Evolutionary conservation across 1,139 yeast genomes (phyloP).

Genomic region (Suhomyces atakaporum): DNA sequence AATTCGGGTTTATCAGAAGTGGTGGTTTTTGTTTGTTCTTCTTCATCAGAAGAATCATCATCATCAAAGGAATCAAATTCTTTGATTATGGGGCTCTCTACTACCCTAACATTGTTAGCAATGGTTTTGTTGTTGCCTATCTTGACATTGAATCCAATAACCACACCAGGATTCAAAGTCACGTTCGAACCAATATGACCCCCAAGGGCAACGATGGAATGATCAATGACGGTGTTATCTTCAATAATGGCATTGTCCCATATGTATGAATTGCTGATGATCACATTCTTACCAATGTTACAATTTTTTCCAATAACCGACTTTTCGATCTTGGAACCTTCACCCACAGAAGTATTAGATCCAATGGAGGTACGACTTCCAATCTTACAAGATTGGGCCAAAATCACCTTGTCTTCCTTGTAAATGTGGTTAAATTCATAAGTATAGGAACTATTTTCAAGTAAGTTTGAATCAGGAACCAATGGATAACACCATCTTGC

Average conservation of each 20-base stretch:
- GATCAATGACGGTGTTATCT: slow-evolving; percentile 58
- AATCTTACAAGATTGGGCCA: slow-evolving; percentile 90
- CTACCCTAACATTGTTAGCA: slow-evolving; percentile 53
- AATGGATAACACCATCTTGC: slow-evolving; percentile 94
- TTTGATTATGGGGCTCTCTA: slow-evolving; percentile 47
- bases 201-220: slow-evolving; percentile 69
- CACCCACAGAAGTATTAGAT: slow-evolving; percentile 64
- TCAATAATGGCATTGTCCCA: slow-evolving; percentile 83
- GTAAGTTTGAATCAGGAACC: slow-evolving; percentile 80
- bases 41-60: slow-evolving; percentile 29
- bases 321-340: slow-evolving; percentile 53
- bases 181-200: slow-evolving; percentile 57
- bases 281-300: slow-evolving; percentile 75
- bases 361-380: slow-evolving; percentile 82
- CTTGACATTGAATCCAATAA: slow-evolving; percentile 73
- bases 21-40: slow-evolving; percentile 7
- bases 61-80: slow-evolving; percentile 26
- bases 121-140: slow-evolving; percentile 55
- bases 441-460: slow-evolving; percentile 68
- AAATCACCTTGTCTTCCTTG: slow-evolving; percentile 76
- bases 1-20: slow-evolving; percentile 25
- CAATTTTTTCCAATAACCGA: slow-evolving; percentile 87
- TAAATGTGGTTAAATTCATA: slow-evolving; percentile 86
- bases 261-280: slow-evolving; percentile 70
- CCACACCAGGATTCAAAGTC: slow-evolving; percentile 63